Evolutionary conservation across 495 filamentous ascomycete species (phyloP).

Genomic region (Elasticomyces elasticus): DNA sequence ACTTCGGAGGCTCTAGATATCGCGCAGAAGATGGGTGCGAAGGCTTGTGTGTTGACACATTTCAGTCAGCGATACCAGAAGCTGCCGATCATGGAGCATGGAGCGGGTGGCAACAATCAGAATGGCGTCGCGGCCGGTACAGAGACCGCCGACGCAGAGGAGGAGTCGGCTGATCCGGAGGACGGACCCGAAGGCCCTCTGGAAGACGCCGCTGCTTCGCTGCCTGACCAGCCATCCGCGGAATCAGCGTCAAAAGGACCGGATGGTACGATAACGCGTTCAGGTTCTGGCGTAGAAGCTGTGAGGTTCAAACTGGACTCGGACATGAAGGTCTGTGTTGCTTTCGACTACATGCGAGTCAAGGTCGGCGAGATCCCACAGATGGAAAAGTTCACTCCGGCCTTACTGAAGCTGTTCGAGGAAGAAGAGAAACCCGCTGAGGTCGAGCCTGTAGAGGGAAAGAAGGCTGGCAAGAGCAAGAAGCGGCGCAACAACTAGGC

Average conservation of each 20-base stretch:
- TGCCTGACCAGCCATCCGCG: constrained; percentile 6
- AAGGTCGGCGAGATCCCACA: constrained; percentile 69
- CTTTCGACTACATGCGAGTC: constrained; percentile 83
- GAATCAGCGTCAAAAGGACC: not conserved
- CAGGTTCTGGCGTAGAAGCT: not conserved
- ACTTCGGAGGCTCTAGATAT: constrained; percentile 72
- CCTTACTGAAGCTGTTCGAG: constrained; percentile 58
- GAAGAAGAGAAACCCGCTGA: constrained; percentile 24
- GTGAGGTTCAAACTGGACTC: constrained; percentile 10
- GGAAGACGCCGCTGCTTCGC: constrained; percentile 9
- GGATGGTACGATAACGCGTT: not conserved
- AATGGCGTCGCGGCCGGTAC: constrained; percentile 13
- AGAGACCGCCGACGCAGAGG: constrained; percentile 1
- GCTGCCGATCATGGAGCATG: constrained; percentile 45
- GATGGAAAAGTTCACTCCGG: constrained; percentile 63
- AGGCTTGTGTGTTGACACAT: constrained; percentile 73
- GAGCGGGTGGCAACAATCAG: constrained; percentile 9
- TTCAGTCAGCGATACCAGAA: constrained; percentile 96
- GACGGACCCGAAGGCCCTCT: constrained; percentile 6
- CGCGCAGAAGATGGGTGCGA: constrained; percentile 65
- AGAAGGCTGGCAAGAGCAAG: constrained; percentile 16
- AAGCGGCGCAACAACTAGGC: not conserved
- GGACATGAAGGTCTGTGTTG: constrained; percentile 57
- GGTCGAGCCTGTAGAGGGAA: constrained; percentile 13
- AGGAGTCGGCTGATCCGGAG: not conserved